These are phyloP conservation scores for Polychaeton citri DNA, from an alignment of 2,329 filamentous ascomycete genomes.

Conservation along the genomic window DNA sequence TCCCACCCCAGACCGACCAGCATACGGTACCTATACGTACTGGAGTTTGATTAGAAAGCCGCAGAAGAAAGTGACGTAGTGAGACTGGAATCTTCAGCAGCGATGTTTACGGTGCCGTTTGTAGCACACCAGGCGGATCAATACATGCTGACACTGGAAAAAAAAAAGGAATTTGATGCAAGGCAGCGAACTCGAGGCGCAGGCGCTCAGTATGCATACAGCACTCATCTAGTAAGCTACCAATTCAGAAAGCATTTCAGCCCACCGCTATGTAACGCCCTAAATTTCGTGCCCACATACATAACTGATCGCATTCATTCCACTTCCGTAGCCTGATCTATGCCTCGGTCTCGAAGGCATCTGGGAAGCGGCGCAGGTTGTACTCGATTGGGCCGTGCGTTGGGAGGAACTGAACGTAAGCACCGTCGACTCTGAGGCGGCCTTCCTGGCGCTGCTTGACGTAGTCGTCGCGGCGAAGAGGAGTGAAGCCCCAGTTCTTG, in stretches of 20 bases:
- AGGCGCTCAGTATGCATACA: not conserved
- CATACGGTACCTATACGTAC: not conserved
- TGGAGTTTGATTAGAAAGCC: not conserved
- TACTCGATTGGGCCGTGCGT: slow-evolving; percentile 76
- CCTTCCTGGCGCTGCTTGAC: slow-evolving; percentile 87
- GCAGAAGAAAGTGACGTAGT: too few species aligned
- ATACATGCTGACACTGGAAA: too few species aligned
- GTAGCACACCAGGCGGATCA: too few species aligned
- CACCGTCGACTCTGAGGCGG: slow-evolving; percentile 91
- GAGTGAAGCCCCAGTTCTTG: slow-evolving; percentile 99
- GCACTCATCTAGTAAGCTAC: slow-evolving; percentile 1
- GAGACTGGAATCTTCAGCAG: too few species aligned
- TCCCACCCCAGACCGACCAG: not conserved
- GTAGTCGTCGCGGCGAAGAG: slow-evolving; percentile 95
- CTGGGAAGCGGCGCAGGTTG: slow-evolving; percentile 92
- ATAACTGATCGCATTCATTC: not conserved
- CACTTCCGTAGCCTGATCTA: slow-evolving; percentile 5
- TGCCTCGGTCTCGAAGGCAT: slow-evolving; percentile 53
- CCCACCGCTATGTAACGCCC: not conserved
- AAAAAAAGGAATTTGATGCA: not conserved
- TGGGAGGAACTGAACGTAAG: slow-evolving; percentile 97
- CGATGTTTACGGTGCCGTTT: too few species aligned
- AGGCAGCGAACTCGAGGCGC: not conserved
- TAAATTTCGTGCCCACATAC: not conserved
- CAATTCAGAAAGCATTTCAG: not conserved